These are phyloP conservation scores for Debaryomyces fabryi DNA, from an alignment of 1,139 yeast species.

Conservation along the genomic window DNA sequence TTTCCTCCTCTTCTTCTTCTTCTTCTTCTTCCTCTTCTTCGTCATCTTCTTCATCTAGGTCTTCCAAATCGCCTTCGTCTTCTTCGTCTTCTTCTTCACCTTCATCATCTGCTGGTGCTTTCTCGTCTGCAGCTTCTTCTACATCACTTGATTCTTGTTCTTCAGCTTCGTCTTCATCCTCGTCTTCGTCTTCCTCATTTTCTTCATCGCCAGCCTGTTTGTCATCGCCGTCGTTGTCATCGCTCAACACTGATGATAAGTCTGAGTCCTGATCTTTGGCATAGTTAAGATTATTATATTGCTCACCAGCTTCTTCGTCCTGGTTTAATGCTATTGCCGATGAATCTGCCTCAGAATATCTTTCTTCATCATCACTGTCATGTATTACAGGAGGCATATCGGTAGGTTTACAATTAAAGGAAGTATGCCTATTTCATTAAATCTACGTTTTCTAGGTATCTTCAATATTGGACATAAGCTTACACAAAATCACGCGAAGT, in stretches of 20 bases:
- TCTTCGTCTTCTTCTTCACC: conserved; percentile 19
- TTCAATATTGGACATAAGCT: not conserved
- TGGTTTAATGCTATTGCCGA: conserved; percentile 13
- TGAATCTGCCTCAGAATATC: conserved; percentile 17
- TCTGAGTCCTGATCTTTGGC: conserved; percentile 11
- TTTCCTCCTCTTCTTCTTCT: conserved; percentile 30
- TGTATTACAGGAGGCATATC: conserved; percentile 18
- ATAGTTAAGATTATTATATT: conserved; percentile 7
- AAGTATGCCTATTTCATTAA: not conserved
- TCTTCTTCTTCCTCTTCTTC: conserved; percentile 26
- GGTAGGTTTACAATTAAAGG: not conserved
- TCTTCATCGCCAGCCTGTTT: conserved; percentile 13
- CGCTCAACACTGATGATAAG: conserved; percentile 15
- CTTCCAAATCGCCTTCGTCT: conserved; percentile 22
- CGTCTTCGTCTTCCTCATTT: conserved; percentile 17
- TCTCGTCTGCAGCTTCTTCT: conserved; percentile 8
- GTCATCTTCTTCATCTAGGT: conserved; percentile 26
- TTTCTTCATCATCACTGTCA: conserved; percentile 20
- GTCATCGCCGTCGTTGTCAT: conserved; percentile 10
- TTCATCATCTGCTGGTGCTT: conserved; percentile 9
- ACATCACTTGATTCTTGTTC: conserved; percentile 12
- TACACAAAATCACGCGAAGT: conserved; percentile 2
- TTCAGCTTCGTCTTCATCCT: conserved; percentile 15
- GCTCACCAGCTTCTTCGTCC: conserved; percentile 24
- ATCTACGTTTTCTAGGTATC: not conserved